Conservation (phyloP, 2,329 filamentous ascomycete genomes). For the Alternaria arbusti region DNA sequence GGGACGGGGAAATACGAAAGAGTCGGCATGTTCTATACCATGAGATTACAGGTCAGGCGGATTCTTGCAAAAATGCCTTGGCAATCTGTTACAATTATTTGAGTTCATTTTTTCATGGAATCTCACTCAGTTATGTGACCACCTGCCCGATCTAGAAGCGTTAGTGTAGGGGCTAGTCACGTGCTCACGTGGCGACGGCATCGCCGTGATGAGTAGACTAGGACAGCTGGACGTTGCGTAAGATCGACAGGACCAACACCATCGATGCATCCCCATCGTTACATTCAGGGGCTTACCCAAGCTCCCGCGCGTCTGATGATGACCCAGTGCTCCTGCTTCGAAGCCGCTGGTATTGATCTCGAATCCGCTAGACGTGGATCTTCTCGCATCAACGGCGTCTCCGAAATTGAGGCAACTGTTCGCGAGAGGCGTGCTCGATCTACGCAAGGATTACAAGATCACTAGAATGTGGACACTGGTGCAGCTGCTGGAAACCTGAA, state of each 20-base stretch:
- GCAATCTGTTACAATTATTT: neutral
- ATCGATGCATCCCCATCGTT: neutral
- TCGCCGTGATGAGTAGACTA: constrained; percentile 1
- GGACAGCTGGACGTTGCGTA: neutral
- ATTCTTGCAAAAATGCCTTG: constrained; percentile 9
- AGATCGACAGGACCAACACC: neutral
- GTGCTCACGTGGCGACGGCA: constrained; percentile 8
- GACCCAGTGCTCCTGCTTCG: neutral
- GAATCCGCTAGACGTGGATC: constrained; percentile 1
- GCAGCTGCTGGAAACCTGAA: neutral
- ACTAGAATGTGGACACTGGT: neutral
- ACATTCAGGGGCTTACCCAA: neutral
- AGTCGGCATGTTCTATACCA: neutral
- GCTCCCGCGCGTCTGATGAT: neutral
- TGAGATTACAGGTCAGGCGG: neutral
- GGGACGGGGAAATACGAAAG: neutral
- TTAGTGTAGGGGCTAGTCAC: constrained; percentile 1
- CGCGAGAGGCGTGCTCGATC: neutral
- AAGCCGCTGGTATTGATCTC: neutral
- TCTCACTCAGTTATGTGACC: neutral
- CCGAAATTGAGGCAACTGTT: neutral
- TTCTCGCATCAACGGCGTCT: neutral
- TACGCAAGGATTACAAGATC: neutral
- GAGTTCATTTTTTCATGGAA: neutral
- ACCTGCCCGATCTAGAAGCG: neutral